phyloP scores from a whole-genome alignment of 352 stramenopile species.

The Phytophthora pinifolia region DNA sequence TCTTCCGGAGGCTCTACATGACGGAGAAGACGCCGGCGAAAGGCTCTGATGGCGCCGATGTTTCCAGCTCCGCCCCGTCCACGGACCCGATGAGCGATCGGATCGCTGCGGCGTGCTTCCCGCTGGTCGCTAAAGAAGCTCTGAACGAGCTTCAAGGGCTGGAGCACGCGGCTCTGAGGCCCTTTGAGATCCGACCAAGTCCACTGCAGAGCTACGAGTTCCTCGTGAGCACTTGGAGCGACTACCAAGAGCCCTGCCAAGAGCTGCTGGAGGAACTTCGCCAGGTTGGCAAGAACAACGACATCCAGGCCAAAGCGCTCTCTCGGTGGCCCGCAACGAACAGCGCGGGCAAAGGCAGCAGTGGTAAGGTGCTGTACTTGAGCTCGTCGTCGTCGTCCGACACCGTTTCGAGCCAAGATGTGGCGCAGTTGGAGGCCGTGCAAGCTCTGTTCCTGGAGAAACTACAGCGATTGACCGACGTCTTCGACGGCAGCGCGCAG shows the following conservation, averaged over 20 bases:
- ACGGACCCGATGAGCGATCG: conserved; percentile 59
- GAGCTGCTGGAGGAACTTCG: conserved; percentile 58
- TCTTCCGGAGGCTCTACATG: conserved; percentile 62
- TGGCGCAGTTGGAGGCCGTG: conserved; percentile 61
- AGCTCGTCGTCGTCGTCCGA: conserved; percentile 47
- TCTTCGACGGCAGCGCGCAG: conserved; percentile 20
- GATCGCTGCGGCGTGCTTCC: conserved; percentile 62
- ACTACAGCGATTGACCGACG: conserved; percentile 41
- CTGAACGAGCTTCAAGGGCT: conserved; percentile 41
- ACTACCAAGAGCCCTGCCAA: conserved; percentile 49
- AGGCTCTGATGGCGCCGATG: conserved; percentile 1
- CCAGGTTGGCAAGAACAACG: conserved; percentile 60
- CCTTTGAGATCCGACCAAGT: conserved; percentile 41
- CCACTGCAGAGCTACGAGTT: conserved; percentile 56
- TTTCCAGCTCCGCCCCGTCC: background rate
- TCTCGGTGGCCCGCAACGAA: conserved; percentile 16
- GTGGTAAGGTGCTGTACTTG: conserved; percentile 47
- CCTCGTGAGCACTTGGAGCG: conserved; percentile 54
- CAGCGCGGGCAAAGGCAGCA: conserved; percentile 9
- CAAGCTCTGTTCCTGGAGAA: conserved; percentile 58
- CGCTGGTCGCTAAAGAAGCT: conserved; percentile 48
- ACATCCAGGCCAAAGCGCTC: conserved; percentile 55
- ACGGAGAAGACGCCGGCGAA: conserved; percentile 38
- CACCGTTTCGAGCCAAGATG: conserved; percentile 62
- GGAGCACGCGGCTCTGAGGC: conserved; percentile 33